phyloP scores from a whole-genome alignment of 2,329 filamentous ascomycete species.

The Calonectria crousiana region DNA sequence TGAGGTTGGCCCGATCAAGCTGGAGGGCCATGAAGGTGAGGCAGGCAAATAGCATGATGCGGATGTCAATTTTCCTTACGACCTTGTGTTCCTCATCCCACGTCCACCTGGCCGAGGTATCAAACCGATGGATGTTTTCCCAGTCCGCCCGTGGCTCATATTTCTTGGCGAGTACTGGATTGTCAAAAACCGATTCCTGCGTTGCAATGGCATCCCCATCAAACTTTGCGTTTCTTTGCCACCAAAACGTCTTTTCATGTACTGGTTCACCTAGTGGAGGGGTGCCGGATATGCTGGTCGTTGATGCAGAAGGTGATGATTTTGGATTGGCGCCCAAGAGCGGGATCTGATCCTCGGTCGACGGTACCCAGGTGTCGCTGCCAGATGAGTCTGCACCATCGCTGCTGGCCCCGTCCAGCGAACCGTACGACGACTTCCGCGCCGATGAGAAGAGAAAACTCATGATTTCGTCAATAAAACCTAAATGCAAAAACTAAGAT shows the following conservation, averaged over 20 bases:
- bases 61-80: slow-evolving; percentile 53
- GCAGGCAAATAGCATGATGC: slow-evolving; percentile 62
- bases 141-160: slow-evolving; percentile 28
- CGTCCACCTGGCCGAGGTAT: slow-evolving; percentile 57
- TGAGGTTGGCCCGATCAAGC: slow-evolving; percentile 61
- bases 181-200: slow-evolving; percentile 29
- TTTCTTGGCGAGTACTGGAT: slow-evolving; percentile 21
- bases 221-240: slow-evolving; percentile 1
- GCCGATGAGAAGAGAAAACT: slow-evolving; percentile 15
- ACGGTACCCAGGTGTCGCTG: not conserved
- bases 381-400: not conserved
- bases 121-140: slow-evolving; percentile 60
- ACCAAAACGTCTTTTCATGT: slow-evolving; percentile 20
- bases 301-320: not conserved
- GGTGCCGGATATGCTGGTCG: not conserved
- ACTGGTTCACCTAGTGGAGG: slow-evolving; percentile 15
- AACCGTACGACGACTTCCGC: not conserved
- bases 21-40: slow-evolving; percentile 59
- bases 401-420: not conserved
- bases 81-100: slow-evolving; percentile 54
- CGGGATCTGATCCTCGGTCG: slow-evolving; percentile 19
- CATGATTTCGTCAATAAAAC: not conserved
- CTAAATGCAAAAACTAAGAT: not conserved
- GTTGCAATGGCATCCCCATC: slow-evolving; percentile 22
- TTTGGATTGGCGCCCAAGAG: slow-evolving; percentile 14